Conservation (phyloP, 352 stramenopile species). For the Pythium biforme region DNA sequence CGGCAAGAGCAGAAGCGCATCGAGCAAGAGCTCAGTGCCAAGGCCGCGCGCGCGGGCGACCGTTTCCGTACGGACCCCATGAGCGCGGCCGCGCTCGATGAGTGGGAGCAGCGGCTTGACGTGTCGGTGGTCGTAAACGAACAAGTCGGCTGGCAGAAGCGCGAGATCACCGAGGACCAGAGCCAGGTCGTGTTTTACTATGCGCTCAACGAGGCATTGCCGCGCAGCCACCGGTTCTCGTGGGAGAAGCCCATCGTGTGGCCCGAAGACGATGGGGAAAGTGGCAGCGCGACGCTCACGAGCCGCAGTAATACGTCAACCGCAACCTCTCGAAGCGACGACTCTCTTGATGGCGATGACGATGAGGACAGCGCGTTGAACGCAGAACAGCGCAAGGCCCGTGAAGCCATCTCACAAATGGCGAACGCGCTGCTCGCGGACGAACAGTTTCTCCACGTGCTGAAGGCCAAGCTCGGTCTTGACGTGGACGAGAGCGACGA, state of each 20-base stretch:
- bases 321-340: slow-evolving; percentile 8
- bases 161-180: slow-evolving; percentile 47
- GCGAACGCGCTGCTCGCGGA: slow-evolving; percentile 46
- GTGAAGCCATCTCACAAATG: slow-evolving; percentile 36
- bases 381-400: slow-evolving; percentile 24
- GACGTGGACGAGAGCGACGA: slow-evolving; percentile 10
- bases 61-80: slow-evolving; percentile 30
- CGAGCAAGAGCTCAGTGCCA: slow-evolving; percentile 46
- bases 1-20: slow-evolving; percentile 62
- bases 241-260: slow-evolving; percentile 55
- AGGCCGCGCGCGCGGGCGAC: slow-evolving; percentile 30
- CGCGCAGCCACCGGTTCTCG: slow-evolving; percentile 35
- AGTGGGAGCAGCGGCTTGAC: slow-evolving; percentile 54
- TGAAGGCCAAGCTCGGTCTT: slow-evolving; percentile 64
- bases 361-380: slow-evolving; percentile 13
- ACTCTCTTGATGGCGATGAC: slow-evolving; percentile 17
- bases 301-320: slow-evolving; percentile 22
- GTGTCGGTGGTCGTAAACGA: slow-evolving; percentile 45
- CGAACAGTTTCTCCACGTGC: slow-evolving; percentile 54
- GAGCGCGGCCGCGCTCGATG: slow-evolving; percentile 23
- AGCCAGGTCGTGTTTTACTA: slow-evolving; percentile 68
- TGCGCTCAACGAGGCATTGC: slow-evolving; percentile 51
- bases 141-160: slow-evolving; percentile 57
- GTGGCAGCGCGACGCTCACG: slow-evolving; percentile 1
- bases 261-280: slow-evolving; percentile 20